Evolutionary conservation across 768 basidiomycete species (phyloP), one percentile per base, ranked within the genome.

Genomic region (Suillus occidentalis): DNA sequence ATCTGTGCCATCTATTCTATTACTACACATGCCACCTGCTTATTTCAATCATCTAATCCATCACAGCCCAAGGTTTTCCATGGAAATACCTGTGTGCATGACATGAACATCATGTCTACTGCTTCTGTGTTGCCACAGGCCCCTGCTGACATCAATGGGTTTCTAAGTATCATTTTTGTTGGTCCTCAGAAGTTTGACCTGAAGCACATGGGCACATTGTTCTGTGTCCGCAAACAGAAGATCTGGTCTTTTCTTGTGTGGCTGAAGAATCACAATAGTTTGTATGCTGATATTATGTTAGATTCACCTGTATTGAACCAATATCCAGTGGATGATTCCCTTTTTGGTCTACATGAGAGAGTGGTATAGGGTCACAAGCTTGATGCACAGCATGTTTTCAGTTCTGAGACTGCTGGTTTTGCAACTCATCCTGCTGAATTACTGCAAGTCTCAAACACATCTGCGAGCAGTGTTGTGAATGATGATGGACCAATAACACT

Each of bases 1-100:
- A 68, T 69, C 6, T 76, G 76, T 67, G 66, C 73, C 1, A 60
- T 71, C 14, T 72, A 74, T 63, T 52, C 69, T 7, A 69, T 62
- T n/a, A 75, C 73, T 50, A 72, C 76, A 1, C 67, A 74, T 68
- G 59, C 76, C 2, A 71, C 70, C 20, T 56, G 72, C 12, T 31
- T 78, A 10, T 72, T 72, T 66, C 49, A 70, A n/a, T 75, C 72
- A 5, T 68, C 64, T 1, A 67, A 76, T 60, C 59, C 70, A 28
- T 37, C 20, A 1, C 64, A 70, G 36, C 72, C 77, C 3, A 62
- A 47, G 20, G 70, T 76, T 1, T 69, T 77, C 52, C 70, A 75
- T 69, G 76, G 76, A 8, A 78, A 78, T 56, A 78, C 74, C 1
- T 78, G 76, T 67, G 71, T 75, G n/a, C 73, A 77, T 70, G 68